Evolutionary conservation across 805 yeast species (phyloP).

Genomic region (Isabelozyma pseudorhagii): DNA sequence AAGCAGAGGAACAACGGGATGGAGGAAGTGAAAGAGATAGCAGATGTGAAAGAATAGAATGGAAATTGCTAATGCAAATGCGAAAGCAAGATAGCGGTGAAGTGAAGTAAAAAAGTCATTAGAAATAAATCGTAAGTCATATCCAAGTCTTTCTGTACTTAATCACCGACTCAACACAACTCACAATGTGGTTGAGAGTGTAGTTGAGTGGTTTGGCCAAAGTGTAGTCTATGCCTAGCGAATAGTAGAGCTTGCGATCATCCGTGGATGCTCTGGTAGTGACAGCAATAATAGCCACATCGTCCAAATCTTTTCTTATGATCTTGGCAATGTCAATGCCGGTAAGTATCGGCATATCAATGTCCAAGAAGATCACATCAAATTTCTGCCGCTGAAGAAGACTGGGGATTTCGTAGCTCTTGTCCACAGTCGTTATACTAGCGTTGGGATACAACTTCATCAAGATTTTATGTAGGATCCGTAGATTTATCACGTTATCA

Average conservation of each 20-base stretch:
- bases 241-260: conserved; percentile 28
- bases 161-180: conserved; percentile 6
- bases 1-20: too few relatives aligned
- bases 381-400: conserved; percentile 8
- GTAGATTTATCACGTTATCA: conserved; percentile 40
- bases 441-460: conserved; percentile 32
- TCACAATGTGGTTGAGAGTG: conserved; percentile 7
- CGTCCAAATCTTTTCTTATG: conserved; percentile 13
- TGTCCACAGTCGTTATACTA: conserved; percentile 14
- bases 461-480: conserved; percentile 30
- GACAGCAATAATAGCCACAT: conserved; percentile 36
- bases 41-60: neutral
- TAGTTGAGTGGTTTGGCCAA: conserved; percentile 37
- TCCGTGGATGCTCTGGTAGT: conserved; percentile 28
- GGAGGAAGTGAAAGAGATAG: too few relatives aligned
- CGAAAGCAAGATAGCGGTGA: neutral
- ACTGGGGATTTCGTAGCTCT: neutral
- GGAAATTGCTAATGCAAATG: neutral
- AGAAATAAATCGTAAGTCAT: too few relatives aligned
- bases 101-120: neutral
- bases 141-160: neutral
- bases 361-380: conserved; percentile 39
- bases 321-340: conserved; percentile 36
- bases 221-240: conserved; percentile 38
- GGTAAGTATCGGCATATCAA: conserved; percentile 42